Evolutionary conservation across 2,329 filamentous ascomycete genomes (phyloP).

Genomic region (Samsoniella hepiali): DNA sequence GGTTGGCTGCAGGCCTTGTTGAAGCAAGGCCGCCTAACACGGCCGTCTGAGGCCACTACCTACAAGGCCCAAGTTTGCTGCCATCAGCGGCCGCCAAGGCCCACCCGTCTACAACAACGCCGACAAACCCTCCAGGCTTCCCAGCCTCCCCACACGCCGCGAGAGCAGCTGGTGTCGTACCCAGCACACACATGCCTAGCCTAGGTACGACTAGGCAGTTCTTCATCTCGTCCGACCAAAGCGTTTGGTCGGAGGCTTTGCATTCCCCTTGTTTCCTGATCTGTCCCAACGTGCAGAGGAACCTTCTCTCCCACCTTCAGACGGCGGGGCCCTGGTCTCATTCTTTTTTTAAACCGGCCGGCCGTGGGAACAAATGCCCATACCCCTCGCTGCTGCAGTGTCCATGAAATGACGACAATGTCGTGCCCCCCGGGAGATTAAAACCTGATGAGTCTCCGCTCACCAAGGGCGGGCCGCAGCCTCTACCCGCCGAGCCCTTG

Average conservation of each 20-base stretch:
- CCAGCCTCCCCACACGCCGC: neutral
- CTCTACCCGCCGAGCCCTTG: neutral
- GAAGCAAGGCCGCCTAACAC: no score
- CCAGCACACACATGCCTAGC: neutral
- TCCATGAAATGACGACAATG: slow-evolving; percentile 9
- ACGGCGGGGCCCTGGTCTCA: no score
- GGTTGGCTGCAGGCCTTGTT: no score
- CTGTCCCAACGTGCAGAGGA: no score
- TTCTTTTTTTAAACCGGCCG: neutral
- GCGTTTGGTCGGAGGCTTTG: no score
- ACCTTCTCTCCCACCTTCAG: no score
- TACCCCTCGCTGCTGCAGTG: neutral
- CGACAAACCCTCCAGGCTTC: no score
- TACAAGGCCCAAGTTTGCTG: no score
- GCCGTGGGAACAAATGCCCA: neutral
- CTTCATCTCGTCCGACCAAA: no score
- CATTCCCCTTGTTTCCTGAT: no score
- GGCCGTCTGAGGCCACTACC: no score
- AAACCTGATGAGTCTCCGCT: slow-evolving; percentile 2
- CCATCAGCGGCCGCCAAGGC: neutral
- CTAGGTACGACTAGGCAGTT: no score
- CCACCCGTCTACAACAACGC: neutral
- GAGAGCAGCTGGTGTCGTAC: neutral
- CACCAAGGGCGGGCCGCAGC: slow-evolving; percentile 13
- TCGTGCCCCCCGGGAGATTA: slow-evolving; percentile 6